A percentile compares a stretch with the other conserved stretches of the same genome.
These are phyloP conservation scores for Amniculicola lignicola DNA, from an alignment of 495 filamentous ascomycete genomes.

Conservation along the genomic window DNA sequence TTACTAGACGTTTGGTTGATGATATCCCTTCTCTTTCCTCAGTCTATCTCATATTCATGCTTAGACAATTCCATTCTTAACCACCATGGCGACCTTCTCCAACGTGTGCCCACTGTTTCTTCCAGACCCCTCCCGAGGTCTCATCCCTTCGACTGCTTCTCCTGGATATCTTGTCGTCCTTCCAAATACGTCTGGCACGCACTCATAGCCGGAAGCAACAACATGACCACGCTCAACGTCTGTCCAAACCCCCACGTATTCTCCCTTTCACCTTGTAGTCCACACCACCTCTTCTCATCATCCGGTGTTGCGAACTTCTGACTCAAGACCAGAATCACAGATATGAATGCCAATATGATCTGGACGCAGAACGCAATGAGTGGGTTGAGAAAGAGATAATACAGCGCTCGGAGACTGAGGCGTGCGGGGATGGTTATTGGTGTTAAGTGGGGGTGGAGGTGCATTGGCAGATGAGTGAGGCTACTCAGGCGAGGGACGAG, in stretches of 20 bases:
- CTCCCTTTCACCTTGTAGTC: slow-evolving; percentile 7
- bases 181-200: slow-evolving; percentile 23
- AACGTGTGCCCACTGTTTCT: too few species aligned
- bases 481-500: too few species aligned
- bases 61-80: neutral
- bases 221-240: slow-evolving; percentile 21
- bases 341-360: slow-evolving; percentile 14
- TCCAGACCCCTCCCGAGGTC: neutral
- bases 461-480: neutral
- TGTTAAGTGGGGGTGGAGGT: neutral
- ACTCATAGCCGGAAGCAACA: slow-evolving; percentile 18
- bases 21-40: too few species aligned
- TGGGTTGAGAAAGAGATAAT: slow-evolving; percentile 21
- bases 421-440: neutral
- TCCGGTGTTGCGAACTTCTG: slow-evolving; percentile 18
- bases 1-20: too few species aligned
- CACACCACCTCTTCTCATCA: slow-evolving; percentile 10
- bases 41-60: too few species aligned
- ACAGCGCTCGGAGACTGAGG: neutral
- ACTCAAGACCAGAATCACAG: slow-evolving; percentile 13
- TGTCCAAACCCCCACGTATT: slow-evolving; percentile 24
- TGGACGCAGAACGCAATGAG: slow-evolving; percentile 17
- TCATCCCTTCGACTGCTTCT: neutral
- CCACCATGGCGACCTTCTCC: too few species aligned
- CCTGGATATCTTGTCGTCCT: slow-evolving; percentile 12